Base-by-base conservation (phyloP, 345 rosid species). In the Citrus medica region DNA sequence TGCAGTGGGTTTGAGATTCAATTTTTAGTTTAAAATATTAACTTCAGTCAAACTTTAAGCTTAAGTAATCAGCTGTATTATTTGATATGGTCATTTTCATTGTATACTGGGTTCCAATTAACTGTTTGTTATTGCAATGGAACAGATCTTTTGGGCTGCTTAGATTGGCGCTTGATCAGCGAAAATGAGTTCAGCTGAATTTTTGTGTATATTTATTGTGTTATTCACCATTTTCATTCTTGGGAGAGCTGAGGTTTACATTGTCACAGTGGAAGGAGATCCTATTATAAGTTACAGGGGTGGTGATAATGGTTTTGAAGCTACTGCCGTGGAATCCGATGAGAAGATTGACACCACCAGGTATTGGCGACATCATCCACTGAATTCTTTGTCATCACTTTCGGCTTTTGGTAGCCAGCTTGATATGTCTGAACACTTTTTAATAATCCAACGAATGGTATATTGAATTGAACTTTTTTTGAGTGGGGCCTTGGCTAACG, bases 251-350 rank as follows among this genome's bases (percentile, higher is more conserved):
- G 98, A 97, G 81, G 83, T 93, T 83, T 97, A 93, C 84, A 87
- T 97, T 22, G 97, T 91, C 71, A 92, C 89, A 6, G 78, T 97
- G 79, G 98, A 93, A 71, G 99, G 95, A 79, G 99, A 97, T 82
- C 98, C 99, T 67, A 86, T 93, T 63, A 82, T 93, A 75, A 92
- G 95, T 85, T 97, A 97, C 40, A 82, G 51, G 80, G 99, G 99
- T 73, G 98, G 97, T 40, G 87, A 89, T 48, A 90, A 92, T 75
- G 99, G 98, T 72, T 92, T 92, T 79, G 94, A 88, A 87, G 95
- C 99, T 68, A 94, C 98, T 30, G 97, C 95, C 10, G 89, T 92
- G 13, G 94, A 94, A 74, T 88, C 98, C 27, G 96, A 90, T 82
- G 98, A 93, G 87, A 90, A 83, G 88, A 89, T 94, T 76, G 98